Percentiles rank a stretch among this genome's conserved stretches.
These are phyloP conservation scores for Juglanconis oblonga DNA, from an alignment of 2,329 filamentous ascomycete genomes.

Conservation along the genomic window DNA sequence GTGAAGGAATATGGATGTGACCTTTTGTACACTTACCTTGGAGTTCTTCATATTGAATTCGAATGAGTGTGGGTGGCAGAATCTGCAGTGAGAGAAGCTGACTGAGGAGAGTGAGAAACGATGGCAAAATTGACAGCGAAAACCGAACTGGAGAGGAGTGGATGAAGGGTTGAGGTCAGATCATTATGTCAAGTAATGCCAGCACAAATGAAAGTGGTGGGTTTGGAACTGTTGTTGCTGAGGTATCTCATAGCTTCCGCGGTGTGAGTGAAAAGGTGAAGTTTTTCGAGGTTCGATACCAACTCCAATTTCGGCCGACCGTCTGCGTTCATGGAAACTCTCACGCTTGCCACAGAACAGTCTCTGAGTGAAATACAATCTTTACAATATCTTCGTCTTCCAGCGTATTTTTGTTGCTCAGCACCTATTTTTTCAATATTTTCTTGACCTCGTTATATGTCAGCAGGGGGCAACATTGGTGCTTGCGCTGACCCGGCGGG, in stretches of 20 bases:
- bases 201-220: neutral
- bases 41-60: constrained; percentile 9
- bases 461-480: no score
- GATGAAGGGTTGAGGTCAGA: neutral
- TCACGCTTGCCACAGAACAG: neutral
- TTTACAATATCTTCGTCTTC: no score
- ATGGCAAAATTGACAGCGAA: neutral
- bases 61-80: neutral
- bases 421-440: neutral
- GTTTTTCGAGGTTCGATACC: constrained; percentile 2
- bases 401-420: neutral
- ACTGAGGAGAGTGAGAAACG: neutral
- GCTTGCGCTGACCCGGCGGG: no score
- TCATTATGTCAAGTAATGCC: neutral
- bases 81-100: neutral
- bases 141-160: neutral
- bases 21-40: constrained; percentile 1
- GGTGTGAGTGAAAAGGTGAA: neutral
- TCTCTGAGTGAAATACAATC: neutral
- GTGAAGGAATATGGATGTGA: neutral
- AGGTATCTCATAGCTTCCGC: neutral
- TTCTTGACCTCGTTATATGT: neutral
- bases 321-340: neutral
- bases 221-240: neutral
- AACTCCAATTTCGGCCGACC: neutral